Base-by-base conservation (phyloP, 768 basidiomycete genomes). In the Leccinum rimulosum region DNA sequence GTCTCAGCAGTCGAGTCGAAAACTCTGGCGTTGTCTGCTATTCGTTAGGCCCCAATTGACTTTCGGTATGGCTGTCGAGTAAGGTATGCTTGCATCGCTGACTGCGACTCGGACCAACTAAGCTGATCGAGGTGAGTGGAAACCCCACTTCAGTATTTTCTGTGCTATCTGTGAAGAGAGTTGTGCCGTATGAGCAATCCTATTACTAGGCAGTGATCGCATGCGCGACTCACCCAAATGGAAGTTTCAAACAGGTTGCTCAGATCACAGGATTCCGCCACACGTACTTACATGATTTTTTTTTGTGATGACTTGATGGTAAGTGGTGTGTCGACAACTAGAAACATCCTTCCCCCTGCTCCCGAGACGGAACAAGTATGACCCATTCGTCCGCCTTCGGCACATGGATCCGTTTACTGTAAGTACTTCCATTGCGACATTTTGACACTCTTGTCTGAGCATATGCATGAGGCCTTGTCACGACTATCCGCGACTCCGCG, bases 401-500 rank as follows among this genome's bases (percentile, higher is more conserved):
- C 38, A 38, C 12, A 8, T 38, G 36, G 36, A 6, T 15, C 36
- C 36, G 65, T 27, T 11, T 49, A 50, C 30, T 67, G 59, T 33
- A 31, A 31, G 31, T 31, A 6, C 22, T 5, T 33, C 55, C 5
- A 65, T 64, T 15, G 27, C 31, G 9, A n/a, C 0, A 52, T 49
- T 1, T 17, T 61, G 7, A 9, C 27, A 5, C 38, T 64, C 6
- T 52, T 62, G 0, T 25, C 67, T 31, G 64, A 64, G 31, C 45
- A 56, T 40, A 38, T 38, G 38, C 36, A 15, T 17, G 17, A 17
- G 38, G 17, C 15, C 52, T 64, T 52, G 28, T 69, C 58, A 64
- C 50, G 14, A 59, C 60, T 25, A 57, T 59, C 52, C 35, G 50
- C 58, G 58, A 40, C 61, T 59, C 35, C 59, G 59, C n/a, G 52